A percentile compares a stretch with the other conserved stretches of the same genome.
Conservation (phyloP, 164 flowering plant genomes). For the Piper longum region DNA sequence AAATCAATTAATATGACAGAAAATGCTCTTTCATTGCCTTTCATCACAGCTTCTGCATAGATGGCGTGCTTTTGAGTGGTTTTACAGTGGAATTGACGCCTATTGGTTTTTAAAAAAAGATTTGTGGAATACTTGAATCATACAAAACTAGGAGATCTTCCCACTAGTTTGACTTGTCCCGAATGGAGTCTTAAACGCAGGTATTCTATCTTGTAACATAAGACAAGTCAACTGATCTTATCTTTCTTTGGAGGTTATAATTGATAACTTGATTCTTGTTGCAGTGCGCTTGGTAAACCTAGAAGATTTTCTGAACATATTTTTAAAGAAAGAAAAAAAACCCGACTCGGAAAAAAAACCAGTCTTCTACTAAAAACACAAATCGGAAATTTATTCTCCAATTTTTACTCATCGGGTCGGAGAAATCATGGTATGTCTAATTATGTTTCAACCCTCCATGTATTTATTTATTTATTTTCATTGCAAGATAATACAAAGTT, state of each 20-base stretch:
- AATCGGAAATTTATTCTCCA: no score
- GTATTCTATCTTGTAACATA: slow-evolving; percentile 14
- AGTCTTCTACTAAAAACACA: no score
- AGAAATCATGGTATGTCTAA: no score
- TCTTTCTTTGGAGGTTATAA: no score
- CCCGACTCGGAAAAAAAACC: no score
- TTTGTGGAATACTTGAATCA: slow-evolving; percentile 89
- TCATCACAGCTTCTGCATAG: slow-evolving; percentile 47
- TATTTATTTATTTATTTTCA: no score
- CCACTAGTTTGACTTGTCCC: slow-evolving; percentile 68
- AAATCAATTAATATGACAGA: slow-evolving; percentile 22
- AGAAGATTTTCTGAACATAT: slow-evolving; percentile 77
- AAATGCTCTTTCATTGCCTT: slow-evolving; percentile 44
- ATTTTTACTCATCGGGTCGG: no score
- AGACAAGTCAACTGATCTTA: not conserved
- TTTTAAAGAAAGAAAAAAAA: slow-evolving; percentile 71
- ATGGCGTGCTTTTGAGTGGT: slow-evolving; percentile 91
- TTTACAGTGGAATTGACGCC: slow-evolving; percentile 88
- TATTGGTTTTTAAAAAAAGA: slow-evolving; percentile 95
- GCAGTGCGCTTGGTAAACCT: slow-evolving; percentile 95
- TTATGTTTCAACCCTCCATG: no score
- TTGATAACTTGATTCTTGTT: slow-evolving; percentile 2
- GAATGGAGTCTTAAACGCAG: slow-evolving; percentile 97
- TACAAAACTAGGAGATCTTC: slow-evolving; percentile 84
- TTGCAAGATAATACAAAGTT: no score